Percentiles rank a stretch among this genome's conserved stretches.
phyloP scores from a whole-genome alignment of 148 eudicot genomes.

The Dianthus caryophyllus region DNA sequence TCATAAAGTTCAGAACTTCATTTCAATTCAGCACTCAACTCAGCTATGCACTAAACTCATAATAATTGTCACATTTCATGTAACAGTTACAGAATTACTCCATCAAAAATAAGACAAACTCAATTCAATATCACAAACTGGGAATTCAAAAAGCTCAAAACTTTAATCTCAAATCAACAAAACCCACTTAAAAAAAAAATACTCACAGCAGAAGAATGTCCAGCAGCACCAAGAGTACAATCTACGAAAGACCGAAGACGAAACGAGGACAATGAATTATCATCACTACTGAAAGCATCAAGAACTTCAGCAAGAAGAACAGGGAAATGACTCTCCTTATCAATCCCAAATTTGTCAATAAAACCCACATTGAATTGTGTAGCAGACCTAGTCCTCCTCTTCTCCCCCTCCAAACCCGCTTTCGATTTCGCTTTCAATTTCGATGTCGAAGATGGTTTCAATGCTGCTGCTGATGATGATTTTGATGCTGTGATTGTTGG shows the following conservation, averaged over 20 bases:
- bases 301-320: conserved; percentile 88
- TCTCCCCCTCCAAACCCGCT: conserved; percentile 32
- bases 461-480: background rate
- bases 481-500: background rate
- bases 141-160: conserved; percentile 1
- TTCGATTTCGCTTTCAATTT: conserved; percentile 19
- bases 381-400: conserved; percentile 75
- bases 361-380: conserved; percentile 55
- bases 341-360: conserved; percentile 41
- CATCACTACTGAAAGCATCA: conserved; percentile 58
- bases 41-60: background rate
- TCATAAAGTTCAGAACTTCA: background rate
- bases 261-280: conserved; percentile 26
- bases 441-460: background rate
- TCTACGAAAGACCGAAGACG: conserved; percentile 66
- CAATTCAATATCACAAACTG: background rate
- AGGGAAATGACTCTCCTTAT: conserved; percentile 59
- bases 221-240: conserved; percentile 93
- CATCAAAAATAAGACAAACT: background rate
- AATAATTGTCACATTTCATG: too few species aligned
- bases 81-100: too few species aligned
- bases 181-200: background rate
- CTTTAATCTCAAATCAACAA: background rate
- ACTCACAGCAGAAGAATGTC: conserved; percentile 84
- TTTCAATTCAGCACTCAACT: background rate